These are phyloP conservation scores for Neurospora sp. DNA, from an alignment of 2,329 filamentous ascomycete genomes.

Conservation along the genomic window DNA sequence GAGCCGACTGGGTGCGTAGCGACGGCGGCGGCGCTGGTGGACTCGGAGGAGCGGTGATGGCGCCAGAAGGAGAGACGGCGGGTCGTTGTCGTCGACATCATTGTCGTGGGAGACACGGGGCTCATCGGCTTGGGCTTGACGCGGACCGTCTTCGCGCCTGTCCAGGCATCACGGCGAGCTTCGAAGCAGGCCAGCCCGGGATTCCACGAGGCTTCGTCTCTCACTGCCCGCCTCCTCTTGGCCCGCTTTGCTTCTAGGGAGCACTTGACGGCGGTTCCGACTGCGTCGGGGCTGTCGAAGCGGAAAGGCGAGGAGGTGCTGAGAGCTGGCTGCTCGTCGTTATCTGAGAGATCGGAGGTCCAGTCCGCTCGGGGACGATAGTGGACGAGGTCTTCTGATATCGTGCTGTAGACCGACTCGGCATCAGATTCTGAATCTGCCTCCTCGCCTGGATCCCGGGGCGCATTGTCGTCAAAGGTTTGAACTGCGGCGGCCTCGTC, in stretches of 20 bases:
- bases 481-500: conserved; percentile 3
- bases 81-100: conserved; percentile 21
- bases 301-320: conserved; percentile 36
- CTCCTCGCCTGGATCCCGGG: conserved; percentile 25
- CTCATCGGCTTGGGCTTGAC: conserved; percentile 37
- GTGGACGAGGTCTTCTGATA: conserved; percentile 44
- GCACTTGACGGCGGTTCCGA: conserved; percentile 32
- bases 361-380: conserved; percentile 45
- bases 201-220: conserved; percentile 68
- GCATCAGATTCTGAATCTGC: conserved; percentile 34
- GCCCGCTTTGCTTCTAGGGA: conserved; percentile 40
- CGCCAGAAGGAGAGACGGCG: conserved; percentile 40
- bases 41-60: conserved; percentile 30
- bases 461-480: conserved; percentile 17
- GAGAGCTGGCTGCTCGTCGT: conserved; percentile 25
- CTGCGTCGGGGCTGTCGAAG: conserved; percentile 39
- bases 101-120: conserved; percentile 27
- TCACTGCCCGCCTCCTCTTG: conserved; percentile 45
- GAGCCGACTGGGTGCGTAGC: conserved; percentile 4
- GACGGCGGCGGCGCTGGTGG: conserved; percentile 13
- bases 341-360: conserved; percentile 47
- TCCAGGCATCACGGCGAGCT: conserved; percentile 74
- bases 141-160: conserved; percentile 57
- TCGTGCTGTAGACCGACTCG: conserved; percentile 45
- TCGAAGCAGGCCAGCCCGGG: conserved; percentile 72